Evolutionary conservation across 2,329 filamentous ascomycete genomes (phyloP).

Genomic region (Fusarium pininemorale): DNA sequence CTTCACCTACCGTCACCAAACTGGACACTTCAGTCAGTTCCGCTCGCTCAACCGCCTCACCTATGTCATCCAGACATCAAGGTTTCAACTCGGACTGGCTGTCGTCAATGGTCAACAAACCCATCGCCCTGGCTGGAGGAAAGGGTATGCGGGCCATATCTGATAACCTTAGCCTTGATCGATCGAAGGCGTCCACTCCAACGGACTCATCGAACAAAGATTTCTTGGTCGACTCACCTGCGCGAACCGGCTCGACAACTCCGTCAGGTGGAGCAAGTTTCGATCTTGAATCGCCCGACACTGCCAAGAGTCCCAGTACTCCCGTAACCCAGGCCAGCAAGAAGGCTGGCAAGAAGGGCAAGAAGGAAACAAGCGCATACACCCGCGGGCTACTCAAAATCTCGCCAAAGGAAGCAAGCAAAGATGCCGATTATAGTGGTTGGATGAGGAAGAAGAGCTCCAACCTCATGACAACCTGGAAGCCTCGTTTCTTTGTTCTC

Average conservation of each 20-base stretch:
- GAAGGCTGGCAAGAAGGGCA: slow-evolving; percentile 74
- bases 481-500: slow-evolving; percentile 92
- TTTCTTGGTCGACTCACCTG: slow-evolving; percentile 56
- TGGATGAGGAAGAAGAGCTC: slow-evolving; percentile 99
- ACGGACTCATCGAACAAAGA: slow-evolving; percentile 54
- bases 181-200: slow-evolving; percentile 61
- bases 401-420: slow-evolving; percentile 82
- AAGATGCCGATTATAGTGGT: slow-evolving; percentile 89
- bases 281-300: slow-evolving; percentile 79
- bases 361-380: slow-evolving; percentile 96
- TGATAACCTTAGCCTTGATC: slow-evolving; percentile 71
- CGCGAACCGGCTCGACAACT: slow-evolving; percentile 79
- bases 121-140: slow-evolving; percentile 59
- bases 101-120: slow-evolving; percentile 59
- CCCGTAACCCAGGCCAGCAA: slow-evolving; percentile 58
- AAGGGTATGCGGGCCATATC: slow-evolving; percentile 86
- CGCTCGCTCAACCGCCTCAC: slow-evolving; percentile 54
- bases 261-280: slow-evolving; percentile 74
- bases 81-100: slow-evolving; percentile 66
- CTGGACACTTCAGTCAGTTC: slow-evolving; percentile 59
- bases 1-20: slow-evolving; percentile 68
- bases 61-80: slow-evolving; percentile 55
- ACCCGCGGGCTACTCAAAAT: slow-evolving; percentile 85
- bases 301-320: slow-evolving; percentile 64
- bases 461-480: slow-evolving; percentile 97